Base-by-base conservation (phyloP, 805 yeast species). In the Candida hispaniensis region DNA sequence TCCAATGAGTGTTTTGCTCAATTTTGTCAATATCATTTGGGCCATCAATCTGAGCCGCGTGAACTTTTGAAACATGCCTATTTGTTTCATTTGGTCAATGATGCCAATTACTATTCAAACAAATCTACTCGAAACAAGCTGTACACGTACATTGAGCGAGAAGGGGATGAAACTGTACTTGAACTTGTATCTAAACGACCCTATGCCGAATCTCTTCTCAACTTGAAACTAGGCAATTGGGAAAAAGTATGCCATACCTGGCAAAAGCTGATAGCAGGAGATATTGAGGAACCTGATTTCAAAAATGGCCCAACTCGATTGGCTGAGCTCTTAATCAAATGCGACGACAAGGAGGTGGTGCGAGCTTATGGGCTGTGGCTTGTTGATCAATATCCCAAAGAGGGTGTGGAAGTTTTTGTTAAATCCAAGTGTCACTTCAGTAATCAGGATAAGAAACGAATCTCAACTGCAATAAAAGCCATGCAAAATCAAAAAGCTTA, bases 331-430 rank as follows among this genome's bases (percentile, higher is more conserved):
- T 45, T 54, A 5, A 23, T 48, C 7, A 20, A 30, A 2, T 42
- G 54, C 26, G 38, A 34, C 6, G 52, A 59, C 24, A 34, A 39
- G 23, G 49, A 47, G 6, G 34, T 57, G n/a, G 58, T 57, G n/a
- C 57, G 61, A 61, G 51, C 49, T 9, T 48, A 54, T 22, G 61
- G 61, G 0, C 27, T 54, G 18, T 54, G 64, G 58, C 45, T 60
- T 9, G 45, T 48, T 16, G 36, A 46, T 26, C 26, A 47, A n/a
- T 47, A 48, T 15, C 48, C 61, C 1, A 39, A 47, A 27, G 39
- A 41, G 4, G 64, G 61, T 2, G 41, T 62, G 3, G 39, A 41
- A 12, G 46, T 62, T 5, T 54, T 62, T 23, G 47, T 51, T 6
- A 47, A 48, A 30, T 22, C 36, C 6, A 41, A 42, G 20, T 39